Evolutionary conservation across 306 rosid species (phyloP).

Genomic region (Biancaea sappan): DNA sequence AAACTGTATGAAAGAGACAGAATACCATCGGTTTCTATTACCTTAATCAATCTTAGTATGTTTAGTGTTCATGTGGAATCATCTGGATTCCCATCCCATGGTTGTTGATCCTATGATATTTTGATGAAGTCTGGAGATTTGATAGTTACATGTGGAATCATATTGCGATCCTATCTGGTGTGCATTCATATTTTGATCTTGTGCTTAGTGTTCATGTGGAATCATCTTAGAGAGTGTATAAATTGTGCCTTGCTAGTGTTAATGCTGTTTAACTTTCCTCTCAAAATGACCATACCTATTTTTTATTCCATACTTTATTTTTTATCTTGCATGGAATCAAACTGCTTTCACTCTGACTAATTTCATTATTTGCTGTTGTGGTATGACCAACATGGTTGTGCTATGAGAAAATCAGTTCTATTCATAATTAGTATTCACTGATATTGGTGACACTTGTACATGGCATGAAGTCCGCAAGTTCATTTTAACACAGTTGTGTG

Average conservation of each 20-base stretch:
- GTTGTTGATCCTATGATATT: conserved; percentile 10
- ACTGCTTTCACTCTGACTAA: background rate
- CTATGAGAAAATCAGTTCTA: background rate
- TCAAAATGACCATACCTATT: conserved; percentile 23
- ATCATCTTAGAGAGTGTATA: conserved; percentile 8
- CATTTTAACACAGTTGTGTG: background rate
- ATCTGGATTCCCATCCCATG: conserved; percentile 18
- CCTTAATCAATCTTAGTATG: background rate
- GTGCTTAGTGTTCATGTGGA: no score
- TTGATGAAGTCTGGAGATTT: conserved; percentile 20
- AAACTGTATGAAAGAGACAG: background rate
- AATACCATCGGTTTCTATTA: background rate
- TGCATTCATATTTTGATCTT: no score
- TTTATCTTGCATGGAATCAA: background rate
- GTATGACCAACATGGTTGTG: conserved; percentile 15
- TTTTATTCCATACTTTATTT: background rate
- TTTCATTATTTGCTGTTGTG: background rate
- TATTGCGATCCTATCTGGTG: no score
- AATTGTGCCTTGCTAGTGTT: conserved; percentile 27
- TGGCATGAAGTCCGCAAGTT: conserved; percentile 15
- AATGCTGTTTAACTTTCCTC: background rate
- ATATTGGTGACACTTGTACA: conserved; percentile 10
- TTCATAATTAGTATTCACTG: conserved; percentile 3
- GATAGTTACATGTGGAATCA: conserved; percentile 19
- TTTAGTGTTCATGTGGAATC: conserved; percentile 17